Conservation (phyloP, 768 basidiomycete genomes). For the Agaricus bisporus region DNA sequence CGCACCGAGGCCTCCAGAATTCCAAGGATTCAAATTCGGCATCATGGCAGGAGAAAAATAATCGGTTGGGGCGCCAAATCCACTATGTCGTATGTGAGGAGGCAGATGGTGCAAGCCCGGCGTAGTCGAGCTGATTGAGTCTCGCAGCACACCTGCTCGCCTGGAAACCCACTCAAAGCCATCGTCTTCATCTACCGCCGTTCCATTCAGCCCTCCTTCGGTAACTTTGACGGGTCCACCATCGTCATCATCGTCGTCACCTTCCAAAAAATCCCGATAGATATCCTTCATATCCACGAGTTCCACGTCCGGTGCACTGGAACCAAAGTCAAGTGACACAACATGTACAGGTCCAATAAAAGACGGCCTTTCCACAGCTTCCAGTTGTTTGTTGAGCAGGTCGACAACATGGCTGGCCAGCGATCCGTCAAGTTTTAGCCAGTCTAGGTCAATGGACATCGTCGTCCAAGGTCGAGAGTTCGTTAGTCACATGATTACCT, state of each 20-base stretch:
- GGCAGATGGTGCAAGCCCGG: conserved; percentile 68
- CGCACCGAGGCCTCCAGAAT: not conserved
- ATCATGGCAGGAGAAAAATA: conserved; percentile 45
- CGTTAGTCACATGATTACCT: not conserved
- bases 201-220: conserved; percentile 24
- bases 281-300: conserved; percentile 91
- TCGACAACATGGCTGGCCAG: conserved; percentile 66
- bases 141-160: conserved; percentile 48
- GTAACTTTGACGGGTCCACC: conserved; percentile 47
- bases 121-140: conserved; percentile 28
- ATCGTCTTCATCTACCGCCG: conserved; percentile 51
- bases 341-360: conserved; percentile 93
- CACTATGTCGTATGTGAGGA: conserved; percentile 62
- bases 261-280: conserved; percentile 89
- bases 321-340: conserved; percentile 84
- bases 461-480: conserved; percentile 9
- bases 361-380: conserved; percentile 69
- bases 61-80: conserved; percentile 48
- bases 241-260: conserved; percentile 61
- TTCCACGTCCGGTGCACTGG: conserved; percentile 76
- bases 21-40: conserved; percentile 3
- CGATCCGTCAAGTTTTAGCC: conserved; percentile 72
- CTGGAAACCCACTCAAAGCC: conserved; percentile 81
- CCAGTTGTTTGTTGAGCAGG: conserved; percentile 75
- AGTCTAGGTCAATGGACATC: conserved; percentile 97